A percentile compares a stretch with the other conserved stretches of the same genome.
Conservation (phyloP, 1,284 basidiomycete genomes). For the Cryptococcus amylolentus region DNA sequence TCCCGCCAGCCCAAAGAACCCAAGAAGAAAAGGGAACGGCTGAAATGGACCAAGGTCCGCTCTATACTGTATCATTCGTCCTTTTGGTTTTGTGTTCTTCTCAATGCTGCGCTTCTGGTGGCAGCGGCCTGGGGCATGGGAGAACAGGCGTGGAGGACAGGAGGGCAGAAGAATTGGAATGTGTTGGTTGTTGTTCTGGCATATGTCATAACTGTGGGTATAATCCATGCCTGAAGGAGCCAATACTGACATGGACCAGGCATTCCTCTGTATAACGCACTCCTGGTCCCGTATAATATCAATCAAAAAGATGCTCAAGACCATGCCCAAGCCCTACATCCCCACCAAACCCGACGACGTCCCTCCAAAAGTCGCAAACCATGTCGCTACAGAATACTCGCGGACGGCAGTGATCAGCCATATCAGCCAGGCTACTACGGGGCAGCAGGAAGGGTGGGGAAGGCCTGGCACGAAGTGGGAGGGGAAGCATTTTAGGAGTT, state of each 20-base stretch:
- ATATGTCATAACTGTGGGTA: slow-evolving; percentile 43
- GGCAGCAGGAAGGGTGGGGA: slow-evolving; percentile 75
- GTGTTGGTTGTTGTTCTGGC: slow-evolving; percentile 45
- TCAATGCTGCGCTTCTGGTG: slow-evolving; percentile 36
- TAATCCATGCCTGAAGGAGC: background rate
- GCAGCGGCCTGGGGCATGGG: slow-evolving; percentile 42
- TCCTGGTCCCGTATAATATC: slow-evolving; percentile 41
- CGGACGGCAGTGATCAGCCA: slow-evolving; percentile 71
- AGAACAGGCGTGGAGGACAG: slow-evolving; percentile 41
- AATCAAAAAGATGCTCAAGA: slow-evolving; percentile 37
- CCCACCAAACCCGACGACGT: slow-evolving; percentile 53
- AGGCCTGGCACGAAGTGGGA: slow-evolving; percentile 55
- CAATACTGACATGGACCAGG: slow-evolving; percentile 13
- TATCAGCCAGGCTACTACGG: slow-evolving; percentile 68
- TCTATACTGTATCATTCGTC: slow-evolving; percentile 44
- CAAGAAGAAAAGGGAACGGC: background rate
- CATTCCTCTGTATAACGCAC: slow-evolving; percentile 29
- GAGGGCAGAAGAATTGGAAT: slow-evolving; percentile 33
- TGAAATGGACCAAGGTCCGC: slow-evolving; percentile 5
- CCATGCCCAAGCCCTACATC: slow-evolving; percentile 67
- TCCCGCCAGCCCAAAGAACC: background rate
- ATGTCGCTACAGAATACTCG: slow-evolving; percentile 72
- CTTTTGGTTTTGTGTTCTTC: slow-evolving; percentile 40
- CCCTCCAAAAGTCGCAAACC: slow-evolving; percentile 63
- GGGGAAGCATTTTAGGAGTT: slow-evolving; percentile 39